Conservation (phyloP, 2,329 filamentous ascomycete species). For the Pyricularia pennisetigena region DNA sequence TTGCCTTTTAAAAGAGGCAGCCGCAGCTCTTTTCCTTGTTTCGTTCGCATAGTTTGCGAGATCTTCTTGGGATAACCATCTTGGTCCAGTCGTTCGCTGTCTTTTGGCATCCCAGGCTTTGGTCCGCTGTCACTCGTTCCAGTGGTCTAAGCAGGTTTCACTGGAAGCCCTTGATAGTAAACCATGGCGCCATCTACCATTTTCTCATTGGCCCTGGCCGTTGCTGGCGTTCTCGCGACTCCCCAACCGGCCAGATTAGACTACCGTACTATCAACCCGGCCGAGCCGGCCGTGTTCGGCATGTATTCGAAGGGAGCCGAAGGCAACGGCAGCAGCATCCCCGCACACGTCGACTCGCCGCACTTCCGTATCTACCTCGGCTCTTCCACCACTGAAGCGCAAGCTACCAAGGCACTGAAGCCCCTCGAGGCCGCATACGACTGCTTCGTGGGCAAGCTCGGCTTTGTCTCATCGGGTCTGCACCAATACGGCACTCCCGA, state of each 20-base stretch:
- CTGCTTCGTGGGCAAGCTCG: constrained; percentile 22
- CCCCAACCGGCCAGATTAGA: not conserved
- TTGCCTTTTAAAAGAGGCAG: not conserved
- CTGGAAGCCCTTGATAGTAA: not conserved
- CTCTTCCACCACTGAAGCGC: not conserved
- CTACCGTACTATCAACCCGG: not conserved
- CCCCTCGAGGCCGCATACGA: constrained; percentile 33
- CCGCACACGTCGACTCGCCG: not conserved
- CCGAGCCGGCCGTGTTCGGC: not conserved
- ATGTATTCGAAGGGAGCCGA: no score
- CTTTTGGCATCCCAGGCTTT: not conserved
- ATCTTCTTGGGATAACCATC: not conserved
- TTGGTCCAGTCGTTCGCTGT: not conserved
- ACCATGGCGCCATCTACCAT: not conserved
- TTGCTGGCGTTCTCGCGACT: not conserved
- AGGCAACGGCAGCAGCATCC: no score
- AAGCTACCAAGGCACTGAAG: not conserved
- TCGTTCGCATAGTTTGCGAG: not conserved
- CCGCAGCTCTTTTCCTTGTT: not conserved
- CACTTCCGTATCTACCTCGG: not conserved
- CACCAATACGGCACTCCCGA: constrained; percentile 18
- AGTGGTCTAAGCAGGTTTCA: not conserved
- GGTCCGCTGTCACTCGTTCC: not conserved
- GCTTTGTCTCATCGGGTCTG: constrained; percentile 23
- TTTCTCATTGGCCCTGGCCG: not conserved